A percentile compares a stretch with the other conserved stretches of the same genome.
phyloP scores from a whole-genome alignment of 768 basidiomycete species.

The Kwoniella shandongensis region DNA sequence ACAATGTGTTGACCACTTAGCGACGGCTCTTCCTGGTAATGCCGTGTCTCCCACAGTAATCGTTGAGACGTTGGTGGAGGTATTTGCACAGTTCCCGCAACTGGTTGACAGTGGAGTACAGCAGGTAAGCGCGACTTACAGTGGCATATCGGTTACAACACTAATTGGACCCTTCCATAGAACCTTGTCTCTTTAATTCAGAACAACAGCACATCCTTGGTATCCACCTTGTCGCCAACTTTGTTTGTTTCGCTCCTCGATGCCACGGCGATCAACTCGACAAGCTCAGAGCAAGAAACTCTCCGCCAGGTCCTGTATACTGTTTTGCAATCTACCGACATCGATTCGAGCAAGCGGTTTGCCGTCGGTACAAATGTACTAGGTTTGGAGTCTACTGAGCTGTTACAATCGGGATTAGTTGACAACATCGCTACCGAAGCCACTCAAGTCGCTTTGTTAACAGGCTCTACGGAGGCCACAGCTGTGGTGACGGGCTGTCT shows the following conservation, averaged over 20 bases:
- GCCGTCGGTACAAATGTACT: conserved; percentile 24
- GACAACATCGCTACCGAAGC: conserved; percentile 42
- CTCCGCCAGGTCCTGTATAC: not conserved
- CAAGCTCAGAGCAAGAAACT: not conserved
- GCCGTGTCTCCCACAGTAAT: not conserved
- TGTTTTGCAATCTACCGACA: conserved; percentile 3
- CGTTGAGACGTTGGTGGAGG: conserved; percentile 20
- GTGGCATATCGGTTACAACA: not conserved
- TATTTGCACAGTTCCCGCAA: not conserved
- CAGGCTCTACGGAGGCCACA: conserved; percentile 14
- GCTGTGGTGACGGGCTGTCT: conserved; percentile 13
- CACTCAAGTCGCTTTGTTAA: conserved; percentile 31
- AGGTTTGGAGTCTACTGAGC: not conserved
- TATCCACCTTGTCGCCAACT: conserved; percentile 4
- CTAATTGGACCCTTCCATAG: conserved; percentile 4
- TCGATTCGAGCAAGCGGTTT: conserved; percentile 19
- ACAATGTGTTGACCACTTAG: not conserved
- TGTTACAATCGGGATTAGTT: conserved; percentile 22
- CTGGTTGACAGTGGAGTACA: not conserved
- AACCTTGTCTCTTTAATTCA: not conserved
- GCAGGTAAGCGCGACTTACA: conserved; percentile 1
- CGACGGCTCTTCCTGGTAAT: conserved; percentile 2
- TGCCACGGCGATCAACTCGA: not conserved
- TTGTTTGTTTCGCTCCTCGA: conserved; percentile 12
- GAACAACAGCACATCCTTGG: not conserved